Evolutionary conservation across 768 basidiomycete species (phyloP).

Genomic region (Hygrophorus russula): DNA sequence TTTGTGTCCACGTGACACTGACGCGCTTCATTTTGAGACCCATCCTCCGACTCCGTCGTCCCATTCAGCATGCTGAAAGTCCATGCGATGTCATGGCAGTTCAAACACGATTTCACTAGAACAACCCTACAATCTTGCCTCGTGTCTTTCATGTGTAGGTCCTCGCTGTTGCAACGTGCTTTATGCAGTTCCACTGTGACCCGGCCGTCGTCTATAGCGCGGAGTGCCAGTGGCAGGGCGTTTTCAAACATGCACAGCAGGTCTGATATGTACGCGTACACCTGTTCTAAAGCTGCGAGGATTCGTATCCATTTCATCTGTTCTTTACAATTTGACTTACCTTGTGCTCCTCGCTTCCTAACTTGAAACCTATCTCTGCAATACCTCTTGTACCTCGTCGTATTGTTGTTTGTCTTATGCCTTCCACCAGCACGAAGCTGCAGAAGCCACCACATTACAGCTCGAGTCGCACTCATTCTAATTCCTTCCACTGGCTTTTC

Average conservation of each 20-base stretch:
- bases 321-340: neutral
- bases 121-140: neutral
- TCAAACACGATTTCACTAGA: neutral
- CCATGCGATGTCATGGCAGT: neutral
- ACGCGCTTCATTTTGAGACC: too few relatives aligned
- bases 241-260: neutral
- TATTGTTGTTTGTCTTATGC: constrained; percentile 3
- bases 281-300: neutral
- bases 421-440: constrained; percentile 14
- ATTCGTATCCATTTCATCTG: constrained; percentile 1
- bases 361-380: neutral
- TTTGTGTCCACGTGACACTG: too few relatives aligned
- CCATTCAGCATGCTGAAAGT: neutral
- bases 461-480: constrained; percentile 15
- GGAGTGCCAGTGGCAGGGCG: neutral
- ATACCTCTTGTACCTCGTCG: too few relatives aligned
- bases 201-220: neutral
- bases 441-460: constrained; percentile 16
- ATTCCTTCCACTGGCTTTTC: constrained; percentile 63
- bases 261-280: neutral
- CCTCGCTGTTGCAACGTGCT: constrained; percentile 1
- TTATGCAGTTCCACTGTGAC: neutral
- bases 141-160: neutral
- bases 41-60: too few relatives aligned
- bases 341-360: neutral